These are phyloP conservation scores for Rhizopus stolonifer DNA, from an alignment of 371 early-diverging fungal genomes.

Conservation along the genomic window DNA sequence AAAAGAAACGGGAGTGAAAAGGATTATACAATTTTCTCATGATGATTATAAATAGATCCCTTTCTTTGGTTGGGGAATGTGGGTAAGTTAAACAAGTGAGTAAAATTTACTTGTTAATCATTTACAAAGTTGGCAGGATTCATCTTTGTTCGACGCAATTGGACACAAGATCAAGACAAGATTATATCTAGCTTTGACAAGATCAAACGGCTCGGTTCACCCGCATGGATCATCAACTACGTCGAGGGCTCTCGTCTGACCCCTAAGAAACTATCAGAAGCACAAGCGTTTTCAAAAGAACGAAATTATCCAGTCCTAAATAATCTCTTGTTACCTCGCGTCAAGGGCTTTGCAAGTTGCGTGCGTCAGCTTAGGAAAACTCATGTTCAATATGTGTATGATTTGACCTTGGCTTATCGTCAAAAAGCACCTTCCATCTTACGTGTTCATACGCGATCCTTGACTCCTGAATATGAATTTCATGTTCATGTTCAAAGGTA, in stretches of 20 bases:
- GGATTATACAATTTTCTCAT: too few relatives aligned
- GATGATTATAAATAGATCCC: too few relatives aligned
- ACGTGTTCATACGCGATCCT: slow-evolving; percentile 51
- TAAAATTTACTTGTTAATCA: too few relatives aligned
- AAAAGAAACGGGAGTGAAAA: too few relatives aligned
- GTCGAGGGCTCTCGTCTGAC: slow-evolving; percentile 74
- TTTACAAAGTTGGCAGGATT: slow-evolving; percentile 62
- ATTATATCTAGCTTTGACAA: slow-evolving; percentile 59
- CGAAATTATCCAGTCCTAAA: slow-evolving; percentile 60
- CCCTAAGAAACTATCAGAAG: slow-evolving; percentile 57
- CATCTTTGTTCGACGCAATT: slow-evolving; percentile 67
- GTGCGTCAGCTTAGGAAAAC: slow-evolving; percentile 58
- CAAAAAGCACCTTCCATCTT: slow-evolving; percentile 63
- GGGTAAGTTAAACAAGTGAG: too few relatives aligned
- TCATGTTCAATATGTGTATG: slow-evolving; percentile 70
- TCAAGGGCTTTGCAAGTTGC: slow-evolving; percentile 77
- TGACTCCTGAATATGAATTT: slow-evolving; percentile 65
- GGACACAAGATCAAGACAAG: slow-evolving; percentile 63
- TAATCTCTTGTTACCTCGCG: slow-evolving; percentile 77
- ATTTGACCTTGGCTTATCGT: slow-evolving; percentile 67
- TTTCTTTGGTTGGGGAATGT: slow-evolving; percentile 67
- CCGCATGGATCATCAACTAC: slow-evolving; percentile 75
- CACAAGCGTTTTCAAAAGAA: slow-evolving; percentile 61
- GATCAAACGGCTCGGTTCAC: slow-evolving; percentile 58
- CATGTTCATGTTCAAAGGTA: slow-evolving; percentile 66